These are phyloP conservation scores for Diutina pseudorugosa DNA, from an alignment of 1,139 yeast species.

Conservation along the genomic window DNA sequence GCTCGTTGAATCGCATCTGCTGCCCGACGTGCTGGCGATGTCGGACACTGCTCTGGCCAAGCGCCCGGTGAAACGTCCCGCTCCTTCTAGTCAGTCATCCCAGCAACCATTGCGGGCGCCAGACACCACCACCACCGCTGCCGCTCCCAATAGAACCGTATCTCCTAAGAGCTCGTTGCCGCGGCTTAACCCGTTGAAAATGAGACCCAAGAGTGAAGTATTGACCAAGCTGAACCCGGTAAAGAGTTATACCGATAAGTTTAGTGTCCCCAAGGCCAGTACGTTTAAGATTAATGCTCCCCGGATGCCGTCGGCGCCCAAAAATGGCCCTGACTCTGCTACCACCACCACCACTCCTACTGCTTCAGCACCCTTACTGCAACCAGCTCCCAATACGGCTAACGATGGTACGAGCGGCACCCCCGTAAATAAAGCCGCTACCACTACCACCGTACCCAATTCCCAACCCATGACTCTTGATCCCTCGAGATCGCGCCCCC, in stretches of 20 bases:
- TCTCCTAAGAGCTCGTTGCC: neutral
- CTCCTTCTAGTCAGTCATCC: neutral
- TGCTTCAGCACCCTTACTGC: too few species aligned
- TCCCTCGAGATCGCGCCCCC: neutral
- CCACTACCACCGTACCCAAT: neutral
- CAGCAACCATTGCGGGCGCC: too few species aligned
- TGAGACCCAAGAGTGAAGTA: neutral
- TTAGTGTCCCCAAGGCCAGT: neutral
- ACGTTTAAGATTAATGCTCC: neutral
- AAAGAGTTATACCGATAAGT: too few species aligned
- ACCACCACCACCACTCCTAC: neutral
- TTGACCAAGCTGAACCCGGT: neutral
- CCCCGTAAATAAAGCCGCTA: neutral
- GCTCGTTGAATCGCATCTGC: neutral
- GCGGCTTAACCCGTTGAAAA: neutral
- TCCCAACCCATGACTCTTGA: neutral
- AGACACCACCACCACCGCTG: neutral
- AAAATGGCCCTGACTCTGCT: neutral
- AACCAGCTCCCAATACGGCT: too few species aligned
- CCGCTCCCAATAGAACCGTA: neutral
- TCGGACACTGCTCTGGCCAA: neutral
- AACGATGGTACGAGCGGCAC: neutral
- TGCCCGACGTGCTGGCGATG: neutral
- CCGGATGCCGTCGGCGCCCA: neutral
- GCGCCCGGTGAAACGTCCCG: neutral